These are phyloP conservation scores for Cytospora piceicola DNA, from an alignment of 2,329 filamentous ascomycete species.

Conservation along the genomic window DNA sequence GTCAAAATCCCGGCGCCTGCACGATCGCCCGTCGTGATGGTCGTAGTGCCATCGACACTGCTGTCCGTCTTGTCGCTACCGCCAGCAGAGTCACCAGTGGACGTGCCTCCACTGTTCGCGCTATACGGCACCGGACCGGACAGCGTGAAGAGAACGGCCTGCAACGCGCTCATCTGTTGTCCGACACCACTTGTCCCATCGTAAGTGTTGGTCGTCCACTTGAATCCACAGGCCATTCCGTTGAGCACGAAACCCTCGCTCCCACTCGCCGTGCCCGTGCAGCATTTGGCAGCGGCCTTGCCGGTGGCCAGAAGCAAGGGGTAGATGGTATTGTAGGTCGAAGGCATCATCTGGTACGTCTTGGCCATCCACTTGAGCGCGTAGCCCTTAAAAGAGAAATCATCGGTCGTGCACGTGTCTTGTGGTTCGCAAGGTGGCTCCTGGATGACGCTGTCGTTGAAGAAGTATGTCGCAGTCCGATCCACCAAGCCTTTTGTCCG, in stretches of 20 bases:
- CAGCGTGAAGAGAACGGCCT: conserved; percentile 51
- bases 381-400: conserved; percentile 73
- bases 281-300: conserved; percentile 63
- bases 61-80: conserved; percentile 41
- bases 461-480: conserved; percentile 51
- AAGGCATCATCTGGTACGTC: conserved; percentile 63
- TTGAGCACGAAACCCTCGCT: conserved; percentile 60
- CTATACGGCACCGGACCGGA: conserved; percentile 47
- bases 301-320: conserved; percentile 61
- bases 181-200: conserved; percentile 62
- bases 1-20: conserved; percentile 56
- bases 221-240: conserved; percentile 65
- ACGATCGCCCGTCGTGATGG: conserved; percentile 42
- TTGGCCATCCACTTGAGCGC: conserved; percentile 67
- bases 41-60: conserved; percentile 10
- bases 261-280: conserved; percentile 60
- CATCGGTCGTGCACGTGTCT: conserved; percentile 68
- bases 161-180: conserved; percentile 62
- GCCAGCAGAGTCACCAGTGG: conserved; percentile 46
- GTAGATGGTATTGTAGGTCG: conserved; percentile 56
- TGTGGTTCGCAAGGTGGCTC: conserved; percentile 68
- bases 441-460: conserved; percentile 60
- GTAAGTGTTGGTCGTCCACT: conserved; percentile 57
- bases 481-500: conserved; percentile 59
- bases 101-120: conserved; percentile 55